phyloP scores from a whole-genome alignment of 1,284 basidiomycete species.

The Irpex rosettiformis region DNA sequence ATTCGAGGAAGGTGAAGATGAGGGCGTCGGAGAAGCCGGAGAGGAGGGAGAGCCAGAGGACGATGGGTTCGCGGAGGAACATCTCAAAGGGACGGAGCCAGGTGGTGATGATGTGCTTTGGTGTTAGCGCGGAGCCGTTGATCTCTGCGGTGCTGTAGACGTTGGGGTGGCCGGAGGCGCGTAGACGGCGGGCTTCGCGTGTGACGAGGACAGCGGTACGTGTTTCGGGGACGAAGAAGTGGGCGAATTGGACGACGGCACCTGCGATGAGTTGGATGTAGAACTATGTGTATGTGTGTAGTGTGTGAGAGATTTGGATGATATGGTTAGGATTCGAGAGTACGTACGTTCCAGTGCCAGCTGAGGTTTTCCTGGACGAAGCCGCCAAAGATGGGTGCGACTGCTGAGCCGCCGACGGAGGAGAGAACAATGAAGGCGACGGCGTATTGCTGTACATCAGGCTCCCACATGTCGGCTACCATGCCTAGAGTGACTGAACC shows the following conservation, averaged over 20 bases:
- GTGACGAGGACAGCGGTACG: not conserved
- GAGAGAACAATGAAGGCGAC: not conserved
- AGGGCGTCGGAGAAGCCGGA: conserved; percentile 1
- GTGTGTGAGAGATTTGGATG: not conserved
- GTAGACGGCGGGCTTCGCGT: not conserved
- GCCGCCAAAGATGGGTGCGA: not conserved
- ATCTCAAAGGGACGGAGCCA: not conserved
- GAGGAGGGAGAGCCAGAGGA: not conserved
- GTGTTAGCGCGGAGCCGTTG: not conserved
- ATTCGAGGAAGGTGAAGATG: not conserved
- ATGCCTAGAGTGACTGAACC: not conserved
- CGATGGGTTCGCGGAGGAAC: not conserved
- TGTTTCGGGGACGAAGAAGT: not conserved
- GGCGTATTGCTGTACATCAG: not conserved
- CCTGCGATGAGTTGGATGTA: not conserved
- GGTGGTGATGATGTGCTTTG: not conserved
- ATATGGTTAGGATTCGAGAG: not conserved
- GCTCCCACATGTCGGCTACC: not conserved
- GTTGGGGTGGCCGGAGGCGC: not conserved
- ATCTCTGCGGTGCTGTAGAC: not conserved
- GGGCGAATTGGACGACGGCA: not conserved
- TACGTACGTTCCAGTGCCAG: not conserved
- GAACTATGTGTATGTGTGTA: not conserved
- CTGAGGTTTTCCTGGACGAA: not conserved
- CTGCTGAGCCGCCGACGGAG: not conserved